phyloP scores from a whole-genome alignment of 1,284 basidiomycete genomes.

The Phellinidium pouzarii region DNA sequence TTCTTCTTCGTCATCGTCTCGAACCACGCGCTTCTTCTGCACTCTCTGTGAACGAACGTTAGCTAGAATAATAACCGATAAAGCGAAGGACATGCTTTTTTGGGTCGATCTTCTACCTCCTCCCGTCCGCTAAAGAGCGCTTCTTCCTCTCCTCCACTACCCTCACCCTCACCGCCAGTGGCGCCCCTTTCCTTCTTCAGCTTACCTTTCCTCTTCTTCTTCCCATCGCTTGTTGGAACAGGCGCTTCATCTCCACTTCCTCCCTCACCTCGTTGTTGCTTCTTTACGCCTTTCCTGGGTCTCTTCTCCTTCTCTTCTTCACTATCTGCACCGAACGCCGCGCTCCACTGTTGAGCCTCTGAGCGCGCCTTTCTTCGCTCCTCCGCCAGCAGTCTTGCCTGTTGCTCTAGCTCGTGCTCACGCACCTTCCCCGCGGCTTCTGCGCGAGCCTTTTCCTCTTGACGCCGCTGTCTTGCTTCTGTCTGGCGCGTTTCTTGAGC shows the following conservation, averaged over 20 bases:
- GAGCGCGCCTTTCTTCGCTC: conserved; percentile 70
- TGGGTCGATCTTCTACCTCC: conserved; percentile 58
- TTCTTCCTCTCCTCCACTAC: conserved; percentile 43
- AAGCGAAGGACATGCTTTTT: conserved; percentile 45
- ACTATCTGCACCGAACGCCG: conserved; percentile 58
- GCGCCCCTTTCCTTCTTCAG: conserved; percentile 38
- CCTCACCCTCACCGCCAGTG: conserved; percentile 31
- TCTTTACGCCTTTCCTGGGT: conserved; percentile 45
- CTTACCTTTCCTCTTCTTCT: conserved; percentile 50
- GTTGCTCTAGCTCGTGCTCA: conserved; percentile 49
- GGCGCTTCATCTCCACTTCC: conserved; percentile 31
- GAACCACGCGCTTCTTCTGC: conserved; percentile 63
- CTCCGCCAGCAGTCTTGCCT: conserved; percentile 68
- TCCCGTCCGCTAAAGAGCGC: conserved; percentile 64
- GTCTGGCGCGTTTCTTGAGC: conserved; percentile 71
- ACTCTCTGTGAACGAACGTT: conserved; percentile 34
- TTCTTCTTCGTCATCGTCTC: conserved; percentile 73
- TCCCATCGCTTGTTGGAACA: conserved; percentile 32
- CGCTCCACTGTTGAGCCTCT: conserved; percentile 71
- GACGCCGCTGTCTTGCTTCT: conserved; percentile 59
- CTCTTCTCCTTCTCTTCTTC: conserved; percentile 71
- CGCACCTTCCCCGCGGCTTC: conserved; percentile 48
- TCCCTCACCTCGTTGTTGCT: conserved; percentile 47
- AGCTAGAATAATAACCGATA: not conserved
- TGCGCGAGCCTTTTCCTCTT: conserved; percentile 56